Base-by-base conservation (phyloP, 2,329 filamentous ascomycete genomes). In the Didymella lethalis region DNA sequence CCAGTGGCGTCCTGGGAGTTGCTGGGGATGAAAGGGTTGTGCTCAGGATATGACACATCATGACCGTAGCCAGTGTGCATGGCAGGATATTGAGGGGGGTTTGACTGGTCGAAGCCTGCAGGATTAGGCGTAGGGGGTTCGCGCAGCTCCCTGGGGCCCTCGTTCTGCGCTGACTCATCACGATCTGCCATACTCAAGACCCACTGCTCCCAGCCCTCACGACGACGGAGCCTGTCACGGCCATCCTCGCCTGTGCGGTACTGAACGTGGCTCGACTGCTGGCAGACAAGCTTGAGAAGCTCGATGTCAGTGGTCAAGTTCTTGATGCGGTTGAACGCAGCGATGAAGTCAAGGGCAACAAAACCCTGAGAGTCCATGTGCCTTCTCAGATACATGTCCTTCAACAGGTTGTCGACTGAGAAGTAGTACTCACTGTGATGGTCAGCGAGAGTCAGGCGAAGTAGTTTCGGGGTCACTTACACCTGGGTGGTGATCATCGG, bases 321-420 rank as follows among this genome's bases (percentile, higher is more conserved):
- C 77, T 88, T 89, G 74, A 96, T 89, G 59, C 95, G 89, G 77
- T 92, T 92, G 83, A 99, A 99, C n/a, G 84, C 85, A 23, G 90
- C 86, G 67, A 99, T 89, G 58, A 97, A 85, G 32, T 85, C 83
- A 50, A 99, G 80, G 49, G 87, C 88, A 14, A 97, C 93, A 72
- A 93, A 98, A 18, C 95, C 95, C 76, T 98, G 91, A 0, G 90
- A 91, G 74, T 99, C 94, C 95, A 99, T 98, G 68, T 93, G 89
- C 70, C 87, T 88, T 57, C 95, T 89, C 59, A 99, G 83, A 77
- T 88, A 98, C 71, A 91, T 84, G 72, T 99, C 95, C 79, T 97
- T 97, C 84, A 92, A 91, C 48, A 98, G 84, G 75, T 99, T 99
- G 72, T 97, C 91, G 28, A 97, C 86, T 0, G 94, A 98, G 79